Percentiles rank a stretch among this genome's conserved stretches.
Conservation (phyloP, 441 rosid genomes). For the Adansonia rubrostipa region DNA sequence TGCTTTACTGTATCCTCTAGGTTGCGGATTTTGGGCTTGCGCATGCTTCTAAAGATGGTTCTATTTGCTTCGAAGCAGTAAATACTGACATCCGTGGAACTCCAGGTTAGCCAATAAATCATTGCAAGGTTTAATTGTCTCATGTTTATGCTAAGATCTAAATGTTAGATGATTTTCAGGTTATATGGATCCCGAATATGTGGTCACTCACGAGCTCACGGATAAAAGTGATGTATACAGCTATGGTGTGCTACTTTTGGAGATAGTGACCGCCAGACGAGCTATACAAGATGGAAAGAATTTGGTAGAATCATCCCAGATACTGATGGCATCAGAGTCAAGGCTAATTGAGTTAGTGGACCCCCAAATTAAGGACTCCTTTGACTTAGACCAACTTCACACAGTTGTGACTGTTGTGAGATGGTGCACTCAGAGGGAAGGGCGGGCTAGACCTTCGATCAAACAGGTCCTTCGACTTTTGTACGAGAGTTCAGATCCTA, state of each 20-base stretch:
- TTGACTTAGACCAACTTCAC: conserved; percentile 77
- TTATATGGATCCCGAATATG: conserved; percentile 94
- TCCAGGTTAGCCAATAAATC: conserved; percentile 68
- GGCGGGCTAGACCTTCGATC: conserved; percentile 77
- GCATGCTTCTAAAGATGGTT: conserved; percentile 87
- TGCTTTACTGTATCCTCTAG: conserved; percentile 46
- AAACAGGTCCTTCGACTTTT: conserved; percentile 84
- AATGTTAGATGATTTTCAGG: conserved; percentile 53
- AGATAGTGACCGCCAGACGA: conserved; percentile 73
- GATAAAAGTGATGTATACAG: conserved; percentile 96
- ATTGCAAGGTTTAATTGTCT: conserved; percentile 9
- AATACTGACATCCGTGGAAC: conserved; percentile 89
- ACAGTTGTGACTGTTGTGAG: conserved; percentile 64
- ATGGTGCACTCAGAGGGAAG: conserved; percentile 94
- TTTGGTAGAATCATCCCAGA: conserved; percentile 74
- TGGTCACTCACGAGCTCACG: conserved; percentile 80
- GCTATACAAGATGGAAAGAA: conserved; percentile 82
- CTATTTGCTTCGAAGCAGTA: conserved; percentile 85
- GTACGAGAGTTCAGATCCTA: conserved; percentile 84
- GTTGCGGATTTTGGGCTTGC: conserved; percentile 98
- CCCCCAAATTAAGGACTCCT: conserved; percentile 54
- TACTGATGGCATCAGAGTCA: conserved; percentile 60
- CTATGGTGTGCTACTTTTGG: conserved; percentile 85
- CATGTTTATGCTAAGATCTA: conserved; percentile 10
- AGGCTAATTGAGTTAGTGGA: conserved; percentile 73